Evolutionary conservation across 805 yeast species (phyloP).

Genomic region (Yarrowia alimentaria): DNA sequence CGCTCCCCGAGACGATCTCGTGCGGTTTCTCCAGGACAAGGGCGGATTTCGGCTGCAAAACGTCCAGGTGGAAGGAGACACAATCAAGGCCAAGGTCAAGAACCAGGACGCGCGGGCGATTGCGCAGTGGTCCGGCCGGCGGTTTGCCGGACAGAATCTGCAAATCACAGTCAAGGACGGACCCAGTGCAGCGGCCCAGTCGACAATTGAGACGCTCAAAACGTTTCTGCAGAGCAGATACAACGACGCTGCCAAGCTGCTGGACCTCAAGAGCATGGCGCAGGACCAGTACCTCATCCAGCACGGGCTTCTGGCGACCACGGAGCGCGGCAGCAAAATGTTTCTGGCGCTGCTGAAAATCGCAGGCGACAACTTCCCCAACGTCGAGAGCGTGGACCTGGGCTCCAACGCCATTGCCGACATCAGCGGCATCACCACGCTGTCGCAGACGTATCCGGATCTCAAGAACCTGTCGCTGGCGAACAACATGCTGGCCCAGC

Average conservation of each 20-base stretch:
- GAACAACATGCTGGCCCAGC: conserved; percentile 62
- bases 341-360: conserved; percentile 86
- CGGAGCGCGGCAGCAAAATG: conserved; percentile 70
- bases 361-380: conserved; percentile 53
- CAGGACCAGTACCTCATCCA: conserved; percentile 59
- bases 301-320: conserved; percentile 63
- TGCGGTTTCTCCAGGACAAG: conserved; percentile 68
- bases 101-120: conserved; percentile 59
- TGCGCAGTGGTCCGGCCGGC: conserved; percentile 65
- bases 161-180: conserved; percentile 46
- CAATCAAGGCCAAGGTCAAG: conserved; percentile 59
- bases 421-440: conserved; percentile 54
- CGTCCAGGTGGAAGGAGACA: conserved; percentile 54
- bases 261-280: conserved; percentile 65
- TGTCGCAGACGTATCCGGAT: conserved; percentile 72
- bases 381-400: conserved; percentile 61
- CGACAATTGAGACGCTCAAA: conserved; percentile 61
- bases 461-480: conserved; percentile 77
- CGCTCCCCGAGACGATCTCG: conserved; percentile 65
- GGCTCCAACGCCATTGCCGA: conserved; percentile 59
- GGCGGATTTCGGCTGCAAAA: conserved; percentile 55
- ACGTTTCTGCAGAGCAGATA: conserved; percentile 65
- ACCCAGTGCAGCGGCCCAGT: conserved; percentile 28
- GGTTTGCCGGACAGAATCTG: conserved; percentile 73
- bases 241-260: conserved; percentile 58